Evolutionary conservation across 208 protist genomes (phyloP), one percentile per base, ranked within the genome.

Genomic region (Wallacemonas sp.): DNA sequence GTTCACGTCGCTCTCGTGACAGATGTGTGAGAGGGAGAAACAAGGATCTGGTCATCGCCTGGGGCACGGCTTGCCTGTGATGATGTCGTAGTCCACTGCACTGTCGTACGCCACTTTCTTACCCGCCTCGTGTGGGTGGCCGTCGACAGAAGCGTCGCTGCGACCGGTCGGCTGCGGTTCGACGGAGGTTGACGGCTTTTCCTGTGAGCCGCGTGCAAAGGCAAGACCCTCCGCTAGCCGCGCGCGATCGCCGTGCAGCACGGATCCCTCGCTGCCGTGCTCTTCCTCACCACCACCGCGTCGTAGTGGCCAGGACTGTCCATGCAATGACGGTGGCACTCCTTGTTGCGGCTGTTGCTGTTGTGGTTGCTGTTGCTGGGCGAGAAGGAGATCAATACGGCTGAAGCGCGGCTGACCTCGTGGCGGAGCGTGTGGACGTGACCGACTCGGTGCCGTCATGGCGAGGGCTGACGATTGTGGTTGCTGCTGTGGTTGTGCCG

Each of bases 21-120:
- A n/a, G n/a, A n/a, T n/a, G n/a, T n/a, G n/a, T n/a, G n/a, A n/a
- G n/a, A n/a, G n/a, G n/a, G n/a, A n/a, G n/a, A n/a, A n/a, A n/a
- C n/a, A n/a, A n/a, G n/a, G n/a, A n/a, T n/a, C n/a, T n/a, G n/a
- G 44, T 58, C 52, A 58, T 17, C 52, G 52, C 19, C 19, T 58
- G 29, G 19, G 4, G 4, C 34, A 8, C 14, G 30, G 52, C 14
- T 41, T 34, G 0, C 52, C 52, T 19, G 52, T 58, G 52, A 58
- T 58, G 52, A 58, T 58, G 30, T 58, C 52, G 19, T 58, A 58
- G 30, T 58, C 52, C 32, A 58, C 52, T 11, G 52, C 52, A n/a
- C 52, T 58, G 52, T 58, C 52, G 8, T 9, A 43, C 1, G 29
- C 52, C 26, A 27, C 52, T 0, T 55, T 26, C 52, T 58, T 58